Evolutionary conservation across 2,329 filamentous ascomycete species (phyloP), one percentile per base, ranked within the genome.

Genomic region (Fusarium illudens): DNA sequence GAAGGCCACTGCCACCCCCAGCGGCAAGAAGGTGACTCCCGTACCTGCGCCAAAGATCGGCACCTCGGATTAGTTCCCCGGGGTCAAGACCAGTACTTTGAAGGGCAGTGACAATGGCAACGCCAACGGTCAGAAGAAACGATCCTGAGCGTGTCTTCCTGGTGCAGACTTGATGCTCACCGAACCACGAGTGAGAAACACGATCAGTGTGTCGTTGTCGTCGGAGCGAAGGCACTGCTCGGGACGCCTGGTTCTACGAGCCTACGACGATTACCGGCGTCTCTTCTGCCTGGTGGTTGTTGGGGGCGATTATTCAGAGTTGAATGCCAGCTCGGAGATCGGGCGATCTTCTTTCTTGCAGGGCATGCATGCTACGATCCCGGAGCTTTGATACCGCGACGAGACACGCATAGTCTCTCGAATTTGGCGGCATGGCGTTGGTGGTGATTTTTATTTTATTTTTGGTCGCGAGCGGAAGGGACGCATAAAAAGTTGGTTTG

Each of bases 371-470:
- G 46, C 36, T 60, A 49, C 30, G 56, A 62, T 63, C 64, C 57
- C 46, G 55, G 57, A 60, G 53, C 53, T 74, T 72, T 72, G 61
- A 68, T 66, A 64, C 72, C 71, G 71, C 69, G 61, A 60, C 29
- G 67, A 72, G 72, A 60, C 67, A 48, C 44, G 9, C 19, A n/a
- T 42, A 37, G 69, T 71, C 72, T 73, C 65, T 71, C 46, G 68
- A 59, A 63, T 70, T 70, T 64, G 64, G 71, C 69, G 67, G 67
- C 70, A 72, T 60, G 72, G 72, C 72, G 72, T 74, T 74, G 67
- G 68, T 65, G 72, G 71, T 72, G 67, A 60, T 67, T 71, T 73
- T 67, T n/a, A n/a, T n/a, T 46, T 65, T 71, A 71, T 64, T 36
- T 20, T 44, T 46, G 54, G 54, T 67, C 36, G 56, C 49, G 51